Conservation (phyloP, 2,329 filamentous ascomycete genomes). For the Ophiostoma triangulosporum region DNA sequence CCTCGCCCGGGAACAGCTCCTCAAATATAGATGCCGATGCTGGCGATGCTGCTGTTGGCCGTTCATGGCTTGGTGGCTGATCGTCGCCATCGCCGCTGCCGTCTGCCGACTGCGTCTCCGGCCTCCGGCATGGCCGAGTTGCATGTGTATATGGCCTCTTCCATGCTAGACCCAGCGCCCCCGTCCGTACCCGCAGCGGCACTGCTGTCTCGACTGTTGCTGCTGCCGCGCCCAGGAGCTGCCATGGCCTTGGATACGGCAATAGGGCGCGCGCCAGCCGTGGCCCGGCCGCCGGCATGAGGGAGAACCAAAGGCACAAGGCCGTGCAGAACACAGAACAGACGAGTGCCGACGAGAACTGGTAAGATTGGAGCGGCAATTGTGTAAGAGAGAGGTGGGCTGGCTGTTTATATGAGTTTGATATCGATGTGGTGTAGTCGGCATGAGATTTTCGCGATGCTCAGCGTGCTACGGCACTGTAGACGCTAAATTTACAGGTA, state of each 20-base stretch:
- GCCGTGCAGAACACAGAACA: background rate
- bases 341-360: background rate
- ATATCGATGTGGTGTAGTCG: background rate
- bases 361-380: background rate
- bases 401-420: background rate
- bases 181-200: background rate
- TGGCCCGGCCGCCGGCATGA: slow-evolving; percentile 5
- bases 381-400: background rate
- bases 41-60: background rate
- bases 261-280: slow-evolving; percentile 4
- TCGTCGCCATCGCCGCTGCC: background rate
- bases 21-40: slow-evolving; percentile 10
- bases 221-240: background rate
- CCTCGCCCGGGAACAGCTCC: slow-evolving; percentile 12
- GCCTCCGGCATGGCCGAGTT: background rate
- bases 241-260: background rate
- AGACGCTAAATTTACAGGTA: slow-evolving; percentile 1
- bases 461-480: background rate
- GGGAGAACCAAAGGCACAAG: background rate
- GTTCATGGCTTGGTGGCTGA: background rate
- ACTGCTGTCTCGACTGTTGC: background rate
- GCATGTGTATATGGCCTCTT: background rate
- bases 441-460: background rate
- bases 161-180: background rate
- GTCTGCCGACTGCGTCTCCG: background rate